phyloP scores from a whole-genome alignment of 2,329 filamentous ascomycete species.

The Fusarium dimerum region DNA sequence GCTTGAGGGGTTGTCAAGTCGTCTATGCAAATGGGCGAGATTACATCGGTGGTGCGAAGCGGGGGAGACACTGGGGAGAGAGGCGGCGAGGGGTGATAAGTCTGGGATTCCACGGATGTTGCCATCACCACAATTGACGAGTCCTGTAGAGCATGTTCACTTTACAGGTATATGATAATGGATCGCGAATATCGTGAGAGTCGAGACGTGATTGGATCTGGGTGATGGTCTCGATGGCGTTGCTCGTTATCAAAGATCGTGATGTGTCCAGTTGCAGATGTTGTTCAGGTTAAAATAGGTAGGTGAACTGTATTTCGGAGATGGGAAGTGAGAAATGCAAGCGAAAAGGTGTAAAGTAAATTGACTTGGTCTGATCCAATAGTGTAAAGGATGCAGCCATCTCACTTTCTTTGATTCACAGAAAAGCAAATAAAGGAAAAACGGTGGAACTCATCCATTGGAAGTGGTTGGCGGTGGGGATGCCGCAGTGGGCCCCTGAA shows the following conservation, averaged over 20 bases:
- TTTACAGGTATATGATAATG: slow-evolving; percentile 9
- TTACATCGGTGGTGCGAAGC: background rate
- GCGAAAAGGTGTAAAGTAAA: background rate
- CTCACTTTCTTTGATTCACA: background rate
- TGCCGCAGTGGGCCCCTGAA: slow-evolving; percentile 18
- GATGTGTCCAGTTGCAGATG: background rate
- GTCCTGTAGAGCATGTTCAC: slow-evolving; percentile 11
- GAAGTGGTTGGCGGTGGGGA: slow-evolving; percentile 8
- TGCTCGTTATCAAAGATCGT: background rate
- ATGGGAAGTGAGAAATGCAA: background rate
- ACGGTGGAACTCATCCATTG: background rate
- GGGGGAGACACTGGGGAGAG: slow-evolving; percentile 11
- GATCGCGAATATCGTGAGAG: background rate
- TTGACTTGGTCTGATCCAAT: background rate
- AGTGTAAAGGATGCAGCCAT: background rate
- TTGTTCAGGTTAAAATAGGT: background rate
- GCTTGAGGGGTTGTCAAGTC: slow-evolving; percentile 1
- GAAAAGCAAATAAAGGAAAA: background rate
- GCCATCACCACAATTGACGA: slow-evolving; percentile 28
- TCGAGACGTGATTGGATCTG: background rate
- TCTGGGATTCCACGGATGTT: slow-evolving; percentile 24
- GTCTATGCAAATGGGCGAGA: slow-evolving; percentile 13
- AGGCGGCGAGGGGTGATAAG: slow-evolving; percentile 22
- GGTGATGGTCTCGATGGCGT: background rate
- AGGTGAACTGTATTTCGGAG: slow-evolving; percentile 6